Conservation (phyloP, 345 rosid species). For the Citrus inodora region DNA sequence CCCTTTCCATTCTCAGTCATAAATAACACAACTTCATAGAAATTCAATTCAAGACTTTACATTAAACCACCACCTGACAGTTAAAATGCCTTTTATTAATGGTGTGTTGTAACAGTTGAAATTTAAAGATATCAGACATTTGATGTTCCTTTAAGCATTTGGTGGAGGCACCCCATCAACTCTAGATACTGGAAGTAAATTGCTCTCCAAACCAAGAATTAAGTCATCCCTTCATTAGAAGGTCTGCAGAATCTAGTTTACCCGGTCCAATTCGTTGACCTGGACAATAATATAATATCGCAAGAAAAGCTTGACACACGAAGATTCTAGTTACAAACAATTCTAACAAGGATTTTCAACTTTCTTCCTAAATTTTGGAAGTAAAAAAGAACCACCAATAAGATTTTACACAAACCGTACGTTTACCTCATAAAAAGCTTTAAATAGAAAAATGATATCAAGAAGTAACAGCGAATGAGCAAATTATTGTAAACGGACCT, state of each 20-base stretch:
- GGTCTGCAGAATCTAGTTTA: background rate
- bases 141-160: background rate
- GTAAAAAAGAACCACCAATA: no score
- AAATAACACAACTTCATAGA: background rate
- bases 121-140: background rate
- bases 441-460: background rate
- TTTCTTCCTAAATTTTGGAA: no score
- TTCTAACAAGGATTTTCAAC: background rate
- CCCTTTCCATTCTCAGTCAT: background rate
- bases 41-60: background rate
- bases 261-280: background rate
- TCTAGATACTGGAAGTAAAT: background rate
- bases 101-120: background rate
- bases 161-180: background rate
- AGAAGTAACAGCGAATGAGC: background rate
- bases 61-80: background rate
- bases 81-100: background rate
- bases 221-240: background rate
- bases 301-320: background rate
- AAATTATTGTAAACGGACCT: conserved; percentile 39
- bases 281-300: background rate
- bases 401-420: background rate
- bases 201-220: background rate
- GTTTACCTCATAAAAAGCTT: background rate
- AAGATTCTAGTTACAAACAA: background rate